Evolutionary conservation across 352 stramenopile species (phyloP), one percentile per base, ranked within the genome.

Genomic region (Saprolegnia diclina): DNA sequence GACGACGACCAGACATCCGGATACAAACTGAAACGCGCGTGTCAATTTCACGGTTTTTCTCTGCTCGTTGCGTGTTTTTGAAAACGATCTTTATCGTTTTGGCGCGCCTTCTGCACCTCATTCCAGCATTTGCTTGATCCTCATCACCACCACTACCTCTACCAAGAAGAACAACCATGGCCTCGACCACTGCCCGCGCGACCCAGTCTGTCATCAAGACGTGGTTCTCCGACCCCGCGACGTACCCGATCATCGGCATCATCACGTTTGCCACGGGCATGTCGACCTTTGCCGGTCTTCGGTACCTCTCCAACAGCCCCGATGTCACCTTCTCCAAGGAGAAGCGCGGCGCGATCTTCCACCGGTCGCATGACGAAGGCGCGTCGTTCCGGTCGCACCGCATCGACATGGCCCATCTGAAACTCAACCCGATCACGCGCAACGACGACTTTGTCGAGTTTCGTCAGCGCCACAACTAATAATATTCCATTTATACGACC

Each of bases 191-290:
- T 52, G 14, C 44, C 44, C 44, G 44, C 44, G n/a, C n/a, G 16
- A 21, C 44, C 44, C 44, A 21, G 14, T 22, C 16, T 6, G 44
- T 21, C 44, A 21, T 21, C 44, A 18, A 52, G n/a, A 52, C 44
- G 14, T 52, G 44, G 44, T 52, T 52, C 44, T 52, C 44, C 44
- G 44, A 52, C 44, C 44, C 44, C n/a, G 44, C 44, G 44, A 52
- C 52, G 52, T 57, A 57, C 26, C 52, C 52, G 13, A 57, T 57
- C 52, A 57, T 57, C 22, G 52, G 52, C 52, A 57, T 57, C 52
- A 57, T 57, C 14, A 22, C 14, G n/a, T 26, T 57, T 37, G 52
- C 52, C 19, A 22, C 14, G 13, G 18, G 19, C 21, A 35, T 57
- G 52, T 18, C 52, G 13, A 57, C 52, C n/a, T 57, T 57, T 32